Percentiles rank a stretch among this genome's conserved stretches.
Evolutionary conservation across 805 yeast species (phyloP).

Genomic region (Schwanniomyces polymorphus): DNA sequence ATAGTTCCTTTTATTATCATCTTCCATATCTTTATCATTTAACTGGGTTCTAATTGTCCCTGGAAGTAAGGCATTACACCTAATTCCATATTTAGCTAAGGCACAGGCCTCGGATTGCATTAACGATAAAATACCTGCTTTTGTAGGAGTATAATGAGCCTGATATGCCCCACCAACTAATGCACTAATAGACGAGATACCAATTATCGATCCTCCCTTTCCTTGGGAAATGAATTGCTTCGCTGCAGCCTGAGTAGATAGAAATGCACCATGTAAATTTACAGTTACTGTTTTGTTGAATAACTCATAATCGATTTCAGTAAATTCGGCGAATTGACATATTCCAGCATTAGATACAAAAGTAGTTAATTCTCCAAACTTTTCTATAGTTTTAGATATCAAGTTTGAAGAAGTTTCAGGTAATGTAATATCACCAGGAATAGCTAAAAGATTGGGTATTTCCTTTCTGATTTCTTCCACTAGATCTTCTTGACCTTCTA

Average conservation of each 20-base stretch:
- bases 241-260: slow-evolving; percentile 48
- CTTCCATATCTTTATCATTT: slow-evolving; percentile 42
- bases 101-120: slow-evolving; percentile 47
- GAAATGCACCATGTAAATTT: slow-evolving; percentile 46
- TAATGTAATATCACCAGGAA: slow-evolving; percentile 44
- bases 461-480: slow-evolving; percentile 20
- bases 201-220: slow-evolving; percentile 48
- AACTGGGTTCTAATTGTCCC: slow-evolving; percentile 44
- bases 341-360: slow-evolving; percentile 50
- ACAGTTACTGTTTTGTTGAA: slow-evolving; percentile 34
- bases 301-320: slow-evolving; percentile 38
- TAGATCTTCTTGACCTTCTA: slow-evolving; percentile 18
- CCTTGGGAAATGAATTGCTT: slow-evolving; percentile 45
- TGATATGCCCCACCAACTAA: slow-evolving; percentile 47
- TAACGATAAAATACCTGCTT: slow-evolving; percentile 45
- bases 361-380: slow-evolving; percentile 40
- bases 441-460: slow-evolving; percentile 28
- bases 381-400: slow-evolving; percentile 28
- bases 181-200: slow-evolving; percentile 42
- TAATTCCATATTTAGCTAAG: slow-evolving; percentile 41
- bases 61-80: slow-evolving; percentile 47
- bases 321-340: slow-evolving; percentile 40
- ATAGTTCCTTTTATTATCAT: slow-evolving; percentile 29
- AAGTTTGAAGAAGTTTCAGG: slow-evolving; percentile 36
- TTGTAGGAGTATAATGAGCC: slow-evolving; percentile 49